phyloP scores from a whole-genome alignment of 2,329 filamentous ascomycete species.

The Podosphaera leucotricha region DNA sequence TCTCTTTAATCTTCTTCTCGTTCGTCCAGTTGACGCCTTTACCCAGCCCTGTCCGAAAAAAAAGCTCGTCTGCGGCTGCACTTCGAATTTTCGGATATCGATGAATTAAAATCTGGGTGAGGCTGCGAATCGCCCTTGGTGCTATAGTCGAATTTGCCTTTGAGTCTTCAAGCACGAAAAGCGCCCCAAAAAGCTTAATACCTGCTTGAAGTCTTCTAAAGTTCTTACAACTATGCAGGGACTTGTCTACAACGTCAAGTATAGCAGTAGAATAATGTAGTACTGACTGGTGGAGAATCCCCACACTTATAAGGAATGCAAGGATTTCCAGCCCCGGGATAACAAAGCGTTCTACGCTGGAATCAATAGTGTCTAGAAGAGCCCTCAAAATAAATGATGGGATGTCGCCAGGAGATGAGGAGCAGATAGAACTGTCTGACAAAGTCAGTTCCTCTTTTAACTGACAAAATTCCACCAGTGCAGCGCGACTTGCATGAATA shows the following conservation, averaged over 20 bases:
- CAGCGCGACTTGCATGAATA: constrained; percentile 42
- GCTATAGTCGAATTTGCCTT: constrained; percentile 7
- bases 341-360: constrained; percentile 41
- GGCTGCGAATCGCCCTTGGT: constrained; percentile 34
- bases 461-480: constrained; percentile 31
- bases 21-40: constrained; percentile 28
- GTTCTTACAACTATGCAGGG: constrained; percentile 31
- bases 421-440: background rate
- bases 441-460: constrained; percentile 6
- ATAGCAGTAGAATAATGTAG: background rate
- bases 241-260: background rate
- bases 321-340: constrained; percentile 56
- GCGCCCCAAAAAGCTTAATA: constrained; percentile 51
- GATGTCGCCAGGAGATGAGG: background rate
- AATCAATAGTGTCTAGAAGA: constrained; percentile 10
- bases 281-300: background rate
- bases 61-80: constrained; percentile 36
- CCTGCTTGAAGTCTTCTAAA: constrained; percentile 63
- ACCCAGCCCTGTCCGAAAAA: constrained; percentile 18
- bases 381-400: background rate
- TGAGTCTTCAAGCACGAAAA: constrained; percentile 22
- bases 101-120: constrained; percentile 53
- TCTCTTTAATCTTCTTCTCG: constrained; percentile 9
- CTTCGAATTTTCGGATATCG: constrained; percentile 55
- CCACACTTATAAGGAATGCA: constrained; percentile 49